Evolutionary conservation across 805 yeast genomes (phyloP), one percentile per base, ranked within the genome.

Genomic region (Lipomyces starkeyi): DNA sequence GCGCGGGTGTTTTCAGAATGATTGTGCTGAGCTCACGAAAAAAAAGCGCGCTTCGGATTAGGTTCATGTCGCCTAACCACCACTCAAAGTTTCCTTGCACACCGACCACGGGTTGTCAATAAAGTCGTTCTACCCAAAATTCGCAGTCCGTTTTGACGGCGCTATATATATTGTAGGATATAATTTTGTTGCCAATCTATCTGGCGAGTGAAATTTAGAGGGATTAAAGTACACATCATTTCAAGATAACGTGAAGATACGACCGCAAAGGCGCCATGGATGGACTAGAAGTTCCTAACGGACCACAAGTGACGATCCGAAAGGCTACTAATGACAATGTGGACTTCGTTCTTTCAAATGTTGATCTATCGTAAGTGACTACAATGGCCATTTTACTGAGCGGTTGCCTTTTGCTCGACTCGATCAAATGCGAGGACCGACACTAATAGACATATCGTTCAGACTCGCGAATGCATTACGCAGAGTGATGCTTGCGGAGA

Each of bases 401-500:
- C 29, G 22, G 20, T 54, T 20, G 27, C 40, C 14, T 37, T 53
- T 22, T n/a, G 43, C 9, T 53, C 17, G 25, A 17, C 9, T 53
- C 34, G 20, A 53, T 25, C 34, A 53, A 25, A 6, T 5, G 34
- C 56, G 22, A 25, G 56, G 56, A 25, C 56, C 17, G 56, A 53
- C 43, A 58, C 34, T 49, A 43, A 57, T 14, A 13, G 40, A 25
- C 32, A 43, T 59, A 49, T 61, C 17, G 14, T 59, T 5, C 47
- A 72, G 73, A 6, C 82, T 94, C 76, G 98, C 98, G 22, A 95
- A 95, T 83, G 91, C 98, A 17, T 74, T 95, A 52, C 86, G 99
- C 74, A 85, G 99, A 78, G 87, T 90, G 54, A 93, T 95, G 91
- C 83, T 95, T 69, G 93, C 97, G 1, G 99, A 95, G 79, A 95